Evolutionary conservation across 202 grass and related monocot genomes (phyloP).

Genomic region (Carex arenaria): DNA sequence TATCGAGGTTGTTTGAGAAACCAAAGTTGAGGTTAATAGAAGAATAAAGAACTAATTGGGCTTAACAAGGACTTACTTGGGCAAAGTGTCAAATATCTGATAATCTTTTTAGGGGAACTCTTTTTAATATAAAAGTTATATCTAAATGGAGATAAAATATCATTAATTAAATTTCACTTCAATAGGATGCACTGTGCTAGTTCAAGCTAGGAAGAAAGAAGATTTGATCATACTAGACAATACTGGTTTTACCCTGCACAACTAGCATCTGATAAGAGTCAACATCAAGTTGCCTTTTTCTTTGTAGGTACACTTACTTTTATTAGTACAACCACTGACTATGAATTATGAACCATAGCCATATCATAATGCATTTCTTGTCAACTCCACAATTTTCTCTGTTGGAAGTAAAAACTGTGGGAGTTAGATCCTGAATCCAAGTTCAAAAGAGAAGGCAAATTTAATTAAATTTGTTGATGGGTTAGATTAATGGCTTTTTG

Average conservation of each 20-base stretch:
- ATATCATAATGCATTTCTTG: too few relatives aligned
- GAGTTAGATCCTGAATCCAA: too few relatives aligned
- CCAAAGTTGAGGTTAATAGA: too few relatives aligned
- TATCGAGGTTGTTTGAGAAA: too few relatives aligned
- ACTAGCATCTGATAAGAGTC: constrained; percentile 83
- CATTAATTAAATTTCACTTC: constrained; percentile 27
- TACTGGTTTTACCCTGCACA: constrained; percentile 87
- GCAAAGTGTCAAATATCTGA: too few relatives aligned
- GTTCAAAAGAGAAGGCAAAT: too few relatives aligned
- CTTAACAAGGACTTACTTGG: too few relatives aligned
- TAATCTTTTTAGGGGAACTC: not conserved
- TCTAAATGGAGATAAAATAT: not conserved
- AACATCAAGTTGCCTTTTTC: constrained; percentile 95
- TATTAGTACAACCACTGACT: not conserved
- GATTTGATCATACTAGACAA: constrained; percentile 85
- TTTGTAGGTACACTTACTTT: constrained; percentile 62
- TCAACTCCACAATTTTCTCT: too few relatives aligned
- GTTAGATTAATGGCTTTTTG: too few relatives aligned
- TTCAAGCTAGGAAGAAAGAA: constrained; percentile 98
- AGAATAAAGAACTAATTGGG: too few relatives aligned
- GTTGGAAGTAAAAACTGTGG: too few relatives aligned
- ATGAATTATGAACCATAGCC: not conserved
- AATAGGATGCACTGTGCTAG: constrained; percentile 90
- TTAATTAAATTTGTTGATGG: too few relatives aligned
- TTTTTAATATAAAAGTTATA: not conserved